These are phyloP conservation scores for Candida lessepsii DNA, from an alignment of 805 yeast genomes.

Conservation along the genomic window DNA sequence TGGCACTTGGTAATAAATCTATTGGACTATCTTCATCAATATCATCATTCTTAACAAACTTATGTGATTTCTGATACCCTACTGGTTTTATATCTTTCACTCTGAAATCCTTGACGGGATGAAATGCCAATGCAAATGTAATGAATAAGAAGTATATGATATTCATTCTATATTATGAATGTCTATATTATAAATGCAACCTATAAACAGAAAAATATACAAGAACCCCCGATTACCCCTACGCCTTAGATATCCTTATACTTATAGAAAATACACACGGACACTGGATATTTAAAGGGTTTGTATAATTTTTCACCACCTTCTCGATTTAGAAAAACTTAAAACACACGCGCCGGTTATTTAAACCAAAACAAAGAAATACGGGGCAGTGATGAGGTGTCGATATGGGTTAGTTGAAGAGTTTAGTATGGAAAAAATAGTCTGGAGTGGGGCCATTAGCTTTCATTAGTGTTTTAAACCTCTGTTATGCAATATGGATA, in stretches of 20 bases:
- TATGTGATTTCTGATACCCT: not conserved
- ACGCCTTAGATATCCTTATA: not conserved
- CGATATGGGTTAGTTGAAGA: not conserved
- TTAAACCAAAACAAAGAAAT: conserved; percentile 7
- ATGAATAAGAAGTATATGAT: conserved; percentile 1
- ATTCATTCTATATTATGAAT: not conserved
- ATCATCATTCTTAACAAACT: not conserved
- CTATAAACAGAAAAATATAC: not conserved
- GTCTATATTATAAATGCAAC: not conserved
- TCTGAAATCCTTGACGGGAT: conserved; percentile 20
- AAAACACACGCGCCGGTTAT: conserved; percentile 9
- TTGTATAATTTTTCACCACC: conserved; percentile 6
- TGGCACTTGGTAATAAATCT: conserved; percentile 10
- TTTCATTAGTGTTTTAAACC: too few relatives aligned
- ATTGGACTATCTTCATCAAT: not conserved
- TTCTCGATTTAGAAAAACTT: conserved; percentile 8
- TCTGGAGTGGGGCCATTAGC: too few relatives aligned
- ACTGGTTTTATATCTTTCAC: conserved; percentile 12
- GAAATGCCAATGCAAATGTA: conserved; percentile 12
- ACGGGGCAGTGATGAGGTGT: not conserved
- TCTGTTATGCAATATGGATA: too few relatives aligned
- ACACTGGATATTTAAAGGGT: conserved; percentile 3
- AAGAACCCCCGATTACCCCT: conserved; percentile 1
- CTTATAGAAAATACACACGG: not conserved
- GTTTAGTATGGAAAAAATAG: too few relatives aligned